Conservation (phyloP, 169 alveolate genomes). For the Hammondia hammondi region DNA sequence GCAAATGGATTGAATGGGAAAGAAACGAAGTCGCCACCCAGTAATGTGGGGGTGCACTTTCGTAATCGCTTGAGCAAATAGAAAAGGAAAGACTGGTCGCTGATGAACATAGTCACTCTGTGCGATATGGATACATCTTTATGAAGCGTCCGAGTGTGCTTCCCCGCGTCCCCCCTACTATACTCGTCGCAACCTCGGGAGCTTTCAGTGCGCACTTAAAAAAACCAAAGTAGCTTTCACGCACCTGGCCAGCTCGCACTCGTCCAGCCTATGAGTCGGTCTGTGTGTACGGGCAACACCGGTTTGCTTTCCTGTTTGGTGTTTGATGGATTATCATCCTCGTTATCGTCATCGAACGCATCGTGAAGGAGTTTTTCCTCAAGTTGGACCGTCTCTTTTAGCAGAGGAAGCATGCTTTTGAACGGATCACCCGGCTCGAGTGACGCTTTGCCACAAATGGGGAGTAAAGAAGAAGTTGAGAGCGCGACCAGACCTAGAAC, state of each 20-base stretch:
- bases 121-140: too few relatives aligned
- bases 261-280: not conserved
- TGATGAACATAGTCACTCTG: too few relatives aligned
- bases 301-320: not conserved
- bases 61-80: too few relatives aligned
- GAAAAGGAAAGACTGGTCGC: too few relatives aligned
- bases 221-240: not conserved
- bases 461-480: not conserved
- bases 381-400: not conserved
- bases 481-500: not conserved
- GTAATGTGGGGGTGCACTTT: too few relatives aligned
- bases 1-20: too few relatives aligned
- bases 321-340: not conserved
- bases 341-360: not conserved
- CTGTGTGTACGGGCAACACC: not conserved
- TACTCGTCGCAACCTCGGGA: too few relatives aligned
- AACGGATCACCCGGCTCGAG: not conserved
- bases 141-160: too few relatives aligned
- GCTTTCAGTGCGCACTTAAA: too few relatives aligned
- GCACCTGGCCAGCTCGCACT: constrained; percentile 14
- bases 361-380: not conserved
- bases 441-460: not conserved
- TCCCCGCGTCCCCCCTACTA: too few relatives aligned
- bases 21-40: too few relatives aligned
- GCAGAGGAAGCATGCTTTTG: not conserved